Evolutionary conservation across 495 filamentous ascomycete genomes (phyloP), one percentile per base, ranked within the genome.

Genomic region (Pseudevernia furfuracea): DNA sequence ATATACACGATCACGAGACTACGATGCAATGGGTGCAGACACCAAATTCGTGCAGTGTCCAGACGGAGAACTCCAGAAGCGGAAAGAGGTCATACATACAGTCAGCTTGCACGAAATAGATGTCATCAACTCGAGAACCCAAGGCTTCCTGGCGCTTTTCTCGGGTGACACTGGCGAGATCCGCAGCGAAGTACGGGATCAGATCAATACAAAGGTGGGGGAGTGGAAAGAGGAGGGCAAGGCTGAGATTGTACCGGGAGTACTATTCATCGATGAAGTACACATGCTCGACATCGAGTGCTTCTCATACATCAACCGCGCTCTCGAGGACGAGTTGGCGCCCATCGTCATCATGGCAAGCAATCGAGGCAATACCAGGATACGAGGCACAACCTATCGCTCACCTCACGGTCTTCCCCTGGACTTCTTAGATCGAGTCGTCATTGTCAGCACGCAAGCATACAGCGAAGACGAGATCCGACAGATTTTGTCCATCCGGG

Each of bases 191-290:
- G 91, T 97, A 62, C 85, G 94, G 41, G 93, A 97, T 69, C 95
- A 99, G 78, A 99, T 99, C 79, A 95, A 99, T 76, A 95, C 89
- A 66, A 97, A 97, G 75, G 91, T 97, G 1, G 92, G 84, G 3
- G 95, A 97, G 75, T 99, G 95, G 94, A 96, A 95, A 73, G 95
- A 97, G 74, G 94, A 97, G 74, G 95, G 95, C 76, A 97, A 97
- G 73, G 94, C 94, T 17, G 91, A 94, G 78, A 97, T 99, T 28
- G 93, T 97, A 4, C 94, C 94, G 0, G 94, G 94, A 58, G 94
- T 99, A 25, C 79, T 99, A 14, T 99, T 99, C 80, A 96, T 99
- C 69, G 94, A 99, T 70, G 94, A 99, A 77, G 92, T 99, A 3
- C 94, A 99, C 79, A 97, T 97, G 94, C 88, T 99, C 25, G 94